These are phyloP conservation scores for Pelargonium australe DNA, from an alignment of 441 rosid genomes.

Conservation along the genomic window DNA sequence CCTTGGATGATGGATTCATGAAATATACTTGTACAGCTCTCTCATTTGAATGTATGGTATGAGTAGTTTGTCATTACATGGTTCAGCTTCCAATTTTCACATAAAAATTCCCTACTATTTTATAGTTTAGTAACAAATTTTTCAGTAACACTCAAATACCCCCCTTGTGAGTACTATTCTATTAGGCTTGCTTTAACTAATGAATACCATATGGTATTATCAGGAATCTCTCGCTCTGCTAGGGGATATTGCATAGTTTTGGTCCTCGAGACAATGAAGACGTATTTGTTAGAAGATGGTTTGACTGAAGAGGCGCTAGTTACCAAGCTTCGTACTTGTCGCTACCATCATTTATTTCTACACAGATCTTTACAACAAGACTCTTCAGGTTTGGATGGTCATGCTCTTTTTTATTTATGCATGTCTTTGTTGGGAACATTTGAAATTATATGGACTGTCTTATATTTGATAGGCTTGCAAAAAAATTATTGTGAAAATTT, in stretches of 20 bases:
- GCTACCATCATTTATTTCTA: slow-evolving; percentile 80
- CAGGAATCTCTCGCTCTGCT: slow-evolving; percentile 90
- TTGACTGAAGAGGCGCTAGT: slow-evolving; percentile 95
- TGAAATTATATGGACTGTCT: not conserved
- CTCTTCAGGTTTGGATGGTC: slow-evolving; percentile 60
- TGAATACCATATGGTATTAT: slow-evolving; percentile 13
- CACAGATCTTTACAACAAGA: slow-evolving; percentile 69
- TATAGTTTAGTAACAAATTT: too few relatives aligned
- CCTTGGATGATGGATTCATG: too few relatives aligned
- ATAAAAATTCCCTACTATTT: too few relatives aligned
- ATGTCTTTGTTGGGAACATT: not conserved
- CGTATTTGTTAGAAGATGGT: slow-evolving; percentile 84
- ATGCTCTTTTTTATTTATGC: not conserved
- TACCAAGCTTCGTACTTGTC: slow-evolving; percentile 83
- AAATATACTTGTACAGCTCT: too few relatives aligned
- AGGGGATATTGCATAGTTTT: slow-evolving; percentile 80
- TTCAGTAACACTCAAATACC: not conserved
- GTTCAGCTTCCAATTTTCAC: too few relatives aligned
- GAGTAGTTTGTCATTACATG: too few relatives aligned
- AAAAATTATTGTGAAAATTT: too few relatives aligned
- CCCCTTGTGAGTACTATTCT: slow-evolving; percentile 1
- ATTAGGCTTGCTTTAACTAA: slow-evolving; percentile 9
- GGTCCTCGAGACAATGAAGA: slow-evolving; percentile 93
- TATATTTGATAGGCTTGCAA: not conserved
- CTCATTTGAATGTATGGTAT: too few relatives aligned